Conservation (phyloP, 208 protist species). For the Crithidia expoeki region DNA sequence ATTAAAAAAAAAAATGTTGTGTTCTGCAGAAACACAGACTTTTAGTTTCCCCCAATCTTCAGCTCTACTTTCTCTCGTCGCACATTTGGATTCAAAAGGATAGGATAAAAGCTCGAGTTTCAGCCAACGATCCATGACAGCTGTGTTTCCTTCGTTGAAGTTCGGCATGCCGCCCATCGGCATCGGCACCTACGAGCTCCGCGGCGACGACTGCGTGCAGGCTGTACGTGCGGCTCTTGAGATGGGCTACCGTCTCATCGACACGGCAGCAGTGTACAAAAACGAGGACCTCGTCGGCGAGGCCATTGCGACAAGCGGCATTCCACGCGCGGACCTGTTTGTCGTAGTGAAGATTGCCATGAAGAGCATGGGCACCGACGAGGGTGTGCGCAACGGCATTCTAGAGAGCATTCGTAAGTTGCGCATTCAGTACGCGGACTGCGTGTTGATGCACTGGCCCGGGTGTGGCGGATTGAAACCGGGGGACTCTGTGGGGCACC, state of each 20-base stretch:
- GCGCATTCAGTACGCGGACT: conserved; percentile 73
- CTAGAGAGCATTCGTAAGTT: conserved; percentile 63
- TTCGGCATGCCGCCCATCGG: conserved; percentile 62
- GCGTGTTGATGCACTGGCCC: conserved; percentile 86
- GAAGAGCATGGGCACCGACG: conserved; percentile 57
- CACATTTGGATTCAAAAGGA: too few relatives aligned
- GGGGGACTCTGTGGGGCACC: conserved; percentile 49
- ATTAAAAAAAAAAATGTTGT: too few relatives aligned
- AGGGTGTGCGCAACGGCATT: conserved; percentile 41
- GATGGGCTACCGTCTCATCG: conserved; percentile 80
- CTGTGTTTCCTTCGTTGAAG: background rate
- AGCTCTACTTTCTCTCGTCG: background rate
- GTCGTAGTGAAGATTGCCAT: conserved; percentile 81
- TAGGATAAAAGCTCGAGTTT: too few relatives aligned
- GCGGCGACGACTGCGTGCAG: conserved; percentile 53
- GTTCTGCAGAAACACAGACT: too few relatives aligned
- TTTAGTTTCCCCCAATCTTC: background rate
- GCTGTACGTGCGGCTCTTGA: conserved; percentile 60
- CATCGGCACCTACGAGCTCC: conserved; percentile 84
- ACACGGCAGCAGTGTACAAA: conserved; percentile 81
- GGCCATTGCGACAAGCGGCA: conserved; percentile 63
- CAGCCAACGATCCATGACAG: background rate
- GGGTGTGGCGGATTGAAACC: conserved; percentile 64
- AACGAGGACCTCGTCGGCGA: conserved; percentile 79
- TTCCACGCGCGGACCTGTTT: conserved; percentile 64